These are phyloP conservation scores for Maudiozyma turicensis DNA, from an alignment of 805 yeast genomes.

Conservation along the genomic window DNA sequence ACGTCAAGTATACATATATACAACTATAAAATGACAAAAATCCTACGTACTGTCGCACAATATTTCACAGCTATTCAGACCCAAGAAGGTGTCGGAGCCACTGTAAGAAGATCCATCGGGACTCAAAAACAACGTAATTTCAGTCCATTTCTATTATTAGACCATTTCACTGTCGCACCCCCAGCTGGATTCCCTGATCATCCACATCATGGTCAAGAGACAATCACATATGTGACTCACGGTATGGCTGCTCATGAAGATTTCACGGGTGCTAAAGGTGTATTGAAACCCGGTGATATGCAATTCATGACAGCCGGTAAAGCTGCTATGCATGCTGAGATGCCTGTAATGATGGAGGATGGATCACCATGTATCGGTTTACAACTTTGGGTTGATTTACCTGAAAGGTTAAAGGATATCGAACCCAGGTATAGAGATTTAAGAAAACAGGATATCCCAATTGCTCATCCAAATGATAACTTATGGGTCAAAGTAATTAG, in stretches of 20 bases:
- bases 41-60: slow-evolving; percentile 39
- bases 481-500: slow-evolving; percentile 57
- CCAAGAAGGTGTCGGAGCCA: slow-evolving; percentile 83
- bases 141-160: slow-evolving; percentile 73
- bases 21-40: slow-evolving; percentile 1
- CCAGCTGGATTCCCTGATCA: slow-evolving; percentile 77
- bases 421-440: slow-evolving; percentile 75
- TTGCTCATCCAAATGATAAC: slow-evolving; percentile 49
- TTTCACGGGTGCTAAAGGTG: slow-evolving; percentile 76
- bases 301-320: slow-evolving; percentile 93
- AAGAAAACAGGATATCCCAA: slow-evolving; percentile 59
- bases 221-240: slow-evolving; percentile 56
- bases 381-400: slow-evolving; percentile 86
- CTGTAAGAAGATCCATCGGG: slow-evolving; percentile 75
- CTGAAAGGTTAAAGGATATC: slow-evolving; percentile 48
- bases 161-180: slow-evolving; percentile 58
- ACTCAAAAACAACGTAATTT: slow-evolving; percentile 57
- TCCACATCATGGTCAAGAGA: slow-evolving; percentile 77
- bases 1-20: not conserved
- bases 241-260: slow-evolving; percentile 77
- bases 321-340: slow-evolving; percentile 80
- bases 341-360: slow-evolving; percentile 53
- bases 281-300: slow-evolving; percentile 70
- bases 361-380: slow-evolving; percentile 51
- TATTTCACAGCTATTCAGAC: slow-evolving; percentile 54